Conservation (phyloP, 2,329 filamentous ascomycete species). For the Capronia coronata region DNA sequence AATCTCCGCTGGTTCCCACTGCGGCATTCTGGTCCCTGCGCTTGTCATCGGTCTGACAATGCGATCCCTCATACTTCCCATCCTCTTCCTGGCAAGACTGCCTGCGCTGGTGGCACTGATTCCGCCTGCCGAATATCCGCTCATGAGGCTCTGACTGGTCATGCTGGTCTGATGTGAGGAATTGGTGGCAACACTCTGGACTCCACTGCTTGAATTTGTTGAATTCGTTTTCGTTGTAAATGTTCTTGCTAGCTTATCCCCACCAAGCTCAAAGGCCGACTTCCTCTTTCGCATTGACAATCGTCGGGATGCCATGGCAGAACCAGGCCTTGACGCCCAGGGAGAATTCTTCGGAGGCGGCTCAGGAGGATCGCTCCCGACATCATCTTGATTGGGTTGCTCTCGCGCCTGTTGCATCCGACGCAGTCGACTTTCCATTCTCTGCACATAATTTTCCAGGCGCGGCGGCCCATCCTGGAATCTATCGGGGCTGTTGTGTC, state of each 20-base stretch:
- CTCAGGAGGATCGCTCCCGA: conserved; percentile 51
- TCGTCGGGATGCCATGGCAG: conserved; percentile 39
- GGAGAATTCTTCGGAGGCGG: conserved; percentile 54
- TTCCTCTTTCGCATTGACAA: conserved; percentile 37
- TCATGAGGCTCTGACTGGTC: conserved; percentile 86
- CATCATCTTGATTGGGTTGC: conserved; percentile 40
- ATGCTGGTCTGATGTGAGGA: conserved; percentile 65
- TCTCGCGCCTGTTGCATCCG: conserved; percentile 56
- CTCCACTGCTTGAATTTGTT: conserved; percentile 68
- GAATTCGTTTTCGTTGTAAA: conserved; percentile 83
- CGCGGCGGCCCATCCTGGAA: conserved; percentile 59
- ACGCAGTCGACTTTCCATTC: conserved; percentile 79
- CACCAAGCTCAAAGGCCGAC: conserved; percentile 66
- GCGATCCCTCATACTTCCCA: conserved; percentile 29
- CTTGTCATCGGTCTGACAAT: conserved; percentile 42
- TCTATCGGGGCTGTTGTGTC: conserved; percentile 46
- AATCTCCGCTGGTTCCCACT: conserved; percentile 30
- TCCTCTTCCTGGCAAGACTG: conserved; percentile 69
- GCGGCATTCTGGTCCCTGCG: conserved; percentile 35
- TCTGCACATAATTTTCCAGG: conserved; percentile 77
- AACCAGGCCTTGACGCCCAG: conserved; percentile 37
- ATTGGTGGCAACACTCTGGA: conserved; percentile 60
- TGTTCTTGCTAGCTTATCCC: conserved; percentile 64
- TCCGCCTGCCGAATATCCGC: conserved; percentile 78
- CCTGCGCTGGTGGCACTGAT: conserved; percentile 95